phyloP scores from a whole-genome alignment of 371 early-diverging fungal species.

The Aphelidium insulamus region DNA sequence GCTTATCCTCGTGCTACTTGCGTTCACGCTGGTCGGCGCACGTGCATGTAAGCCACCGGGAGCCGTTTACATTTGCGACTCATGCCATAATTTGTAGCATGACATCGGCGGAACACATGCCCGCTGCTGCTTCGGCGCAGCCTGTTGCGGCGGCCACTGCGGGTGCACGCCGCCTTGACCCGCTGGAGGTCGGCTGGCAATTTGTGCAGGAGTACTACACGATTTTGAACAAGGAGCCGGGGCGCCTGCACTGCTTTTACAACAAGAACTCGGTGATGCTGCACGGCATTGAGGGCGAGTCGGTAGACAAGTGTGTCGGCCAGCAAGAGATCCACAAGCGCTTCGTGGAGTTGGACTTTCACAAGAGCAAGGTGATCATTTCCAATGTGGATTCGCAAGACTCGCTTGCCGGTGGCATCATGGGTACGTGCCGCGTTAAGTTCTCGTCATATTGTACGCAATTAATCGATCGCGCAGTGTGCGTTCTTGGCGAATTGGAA shows the following conservation, averaged over 20 bases:
- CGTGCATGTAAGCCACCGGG: no score
- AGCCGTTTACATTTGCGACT: no score
- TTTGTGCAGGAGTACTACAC: conserved; percentile 93
- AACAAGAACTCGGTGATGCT: conserved; percentile 48
- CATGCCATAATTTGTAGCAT: no score
- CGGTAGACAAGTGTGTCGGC: conserved; percentile 27
- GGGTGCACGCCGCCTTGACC: conserved; percentile 6
- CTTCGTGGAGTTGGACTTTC: conserved; percentile 44
- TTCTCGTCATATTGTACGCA: no score
- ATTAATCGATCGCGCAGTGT: no score
- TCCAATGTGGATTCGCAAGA: conserved; percentile 69
- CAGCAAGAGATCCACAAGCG: conserved; percentile 57
- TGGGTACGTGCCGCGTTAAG: no score
- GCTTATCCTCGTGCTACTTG: no score
- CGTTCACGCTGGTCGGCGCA: no score
- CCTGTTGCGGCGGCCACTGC: conserved; percentile 2
- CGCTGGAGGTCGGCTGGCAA: conserved; percentile 67
- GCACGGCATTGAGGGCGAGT: conserved; percentile 65
- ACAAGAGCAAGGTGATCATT: conserved; percentile 63
- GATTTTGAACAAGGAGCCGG: conserved; percentile 63
- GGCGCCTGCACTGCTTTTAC: conserved; percentile 68
- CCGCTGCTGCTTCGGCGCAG: no score
- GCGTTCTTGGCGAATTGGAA: conserved; percentile 80
- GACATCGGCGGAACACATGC: no score
- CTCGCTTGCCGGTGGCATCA: conserved; percentile 50